Evolutionary conservation across 768 basidiomycete genomes (phyloP), one percentile per base, ranked within the genome.

Genomic region (Rhizopogon vesiculosus): DNA sequence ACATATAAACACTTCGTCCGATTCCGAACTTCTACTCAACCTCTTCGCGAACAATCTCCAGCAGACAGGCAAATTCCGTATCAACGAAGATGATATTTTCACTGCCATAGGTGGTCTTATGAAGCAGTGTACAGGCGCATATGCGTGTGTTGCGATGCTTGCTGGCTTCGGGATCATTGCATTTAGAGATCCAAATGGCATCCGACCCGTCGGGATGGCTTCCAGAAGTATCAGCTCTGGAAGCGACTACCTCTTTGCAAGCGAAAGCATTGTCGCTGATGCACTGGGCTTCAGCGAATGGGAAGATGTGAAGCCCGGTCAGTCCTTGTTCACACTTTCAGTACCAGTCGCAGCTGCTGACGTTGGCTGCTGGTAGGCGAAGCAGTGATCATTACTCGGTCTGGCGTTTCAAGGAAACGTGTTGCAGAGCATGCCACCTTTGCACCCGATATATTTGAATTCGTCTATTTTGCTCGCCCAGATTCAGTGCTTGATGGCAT

Each of bases 81-180:
- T 98, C 76, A 98, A 98, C 68, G 95, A 98, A 67, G 97, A 99
- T 61, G 97, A 99, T 72, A 96, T 99, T 62, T 98, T 99, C 73
- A 91, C 85, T 10, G 96, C 97, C 19, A 85, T 98, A 54, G 81
- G 89, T 12, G 89, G 89, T 7, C 80, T 98, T 70, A 98, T 94
- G 87, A 73, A 79, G 56, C 87, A 93, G 59, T 87, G 87, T 69
- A 87, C 80, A 64, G 97, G 97, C 45, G 96, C 93, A 2, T 99
- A 98, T 72, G 96, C 95, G 1, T 98, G 95, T 67, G 89, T 94
- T 13, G 93, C 91, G n/a, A 98, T 99, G 97, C 82, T 99, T 41
- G 96, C 97, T 31, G 97, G 97, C 38, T 98, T 98, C 70, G 97
- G 97, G 1, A 87, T 98, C 57, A 95, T 99, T 67, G 97, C 90